Conservation (phyloP, 306 rosid species). For the Prunus fruticosa region DNA sequence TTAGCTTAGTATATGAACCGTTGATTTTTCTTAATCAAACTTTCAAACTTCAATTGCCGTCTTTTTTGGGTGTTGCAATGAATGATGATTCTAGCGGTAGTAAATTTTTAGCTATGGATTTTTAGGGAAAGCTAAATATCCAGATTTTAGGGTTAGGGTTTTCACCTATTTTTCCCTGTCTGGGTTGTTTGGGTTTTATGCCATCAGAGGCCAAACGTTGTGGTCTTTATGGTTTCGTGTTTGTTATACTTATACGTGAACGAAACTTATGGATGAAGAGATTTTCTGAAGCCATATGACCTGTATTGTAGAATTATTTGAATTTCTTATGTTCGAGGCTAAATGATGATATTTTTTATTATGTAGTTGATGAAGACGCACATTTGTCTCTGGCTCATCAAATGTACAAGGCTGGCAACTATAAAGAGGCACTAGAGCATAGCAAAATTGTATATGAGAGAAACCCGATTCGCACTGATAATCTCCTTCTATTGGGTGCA, state of each 20-base stretch:
- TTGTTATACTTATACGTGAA: no score
- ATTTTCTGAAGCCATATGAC: neutral
- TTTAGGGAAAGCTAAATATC: neutral
- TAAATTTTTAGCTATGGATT: neutral
- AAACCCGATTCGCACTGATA: constrained; percentile 84
- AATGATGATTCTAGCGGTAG: neutral
- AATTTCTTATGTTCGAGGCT: neutral
- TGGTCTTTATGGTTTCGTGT: no score
- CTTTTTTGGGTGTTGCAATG: neutral
- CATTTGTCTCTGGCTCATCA: constrained; percentile 82
- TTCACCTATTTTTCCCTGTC: neutral
- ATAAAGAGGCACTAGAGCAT: constrained; percentile 86
- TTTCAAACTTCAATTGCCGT: neutral
- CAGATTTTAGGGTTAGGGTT: constrained; percentile 3
- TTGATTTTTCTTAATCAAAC: neutral
- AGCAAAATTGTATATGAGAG: constrained; percentile 78
- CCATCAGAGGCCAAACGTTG: no score
- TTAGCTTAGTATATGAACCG: neutral
- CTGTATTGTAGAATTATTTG: neutral
- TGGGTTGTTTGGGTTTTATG: no score
- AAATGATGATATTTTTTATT: constrained; percentile 7
- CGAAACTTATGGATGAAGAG: no score
- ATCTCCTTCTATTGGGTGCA: constrained; percentile 92
- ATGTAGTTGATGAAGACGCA: constrained; percentile 85
- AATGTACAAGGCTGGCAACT: constrained; percentile 83